Conservation (phyloP, 1,284 basidiomycete genomes). For the Cutaneotrichosporon mucoides region DNA sequence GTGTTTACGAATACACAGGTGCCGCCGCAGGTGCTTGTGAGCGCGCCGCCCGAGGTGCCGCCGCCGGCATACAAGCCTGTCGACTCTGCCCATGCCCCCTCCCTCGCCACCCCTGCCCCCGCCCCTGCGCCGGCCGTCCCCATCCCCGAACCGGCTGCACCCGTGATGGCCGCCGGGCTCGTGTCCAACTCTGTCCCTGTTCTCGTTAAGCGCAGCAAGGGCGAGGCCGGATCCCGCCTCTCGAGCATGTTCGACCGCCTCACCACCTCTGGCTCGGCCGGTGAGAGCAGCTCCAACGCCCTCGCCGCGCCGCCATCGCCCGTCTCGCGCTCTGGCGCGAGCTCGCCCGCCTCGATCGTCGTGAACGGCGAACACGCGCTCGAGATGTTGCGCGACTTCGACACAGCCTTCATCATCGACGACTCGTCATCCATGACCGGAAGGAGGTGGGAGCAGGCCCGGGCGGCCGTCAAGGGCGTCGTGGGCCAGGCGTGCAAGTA, state of each 20-base stretch:
- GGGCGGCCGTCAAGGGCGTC: conserved; percentile 37
- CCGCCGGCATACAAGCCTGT: not conserved
- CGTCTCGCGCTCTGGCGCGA: not conserved
- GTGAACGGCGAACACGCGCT: conserved; percentile 7
- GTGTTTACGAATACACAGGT: not conserved
- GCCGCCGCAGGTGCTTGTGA: too few species aligned
- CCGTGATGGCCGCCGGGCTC: too few species aligned
- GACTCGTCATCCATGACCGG: conserved; percentile 43
- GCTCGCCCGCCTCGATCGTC: not conserved
- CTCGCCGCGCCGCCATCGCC: not conserved
- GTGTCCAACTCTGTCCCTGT: too few species aligned
- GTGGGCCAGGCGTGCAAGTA: conserved; percentile 30
- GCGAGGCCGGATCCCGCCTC: not conserved
- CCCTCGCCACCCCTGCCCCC: not conserved
- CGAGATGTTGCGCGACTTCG: conserved; percentile 41
- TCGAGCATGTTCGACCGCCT: not conserved
- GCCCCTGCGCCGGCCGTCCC: too few species aligned
- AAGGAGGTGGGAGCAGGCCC: conserved; percentile 39
- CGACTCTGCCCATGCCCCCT: not conserved
- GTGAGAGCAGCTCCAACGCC: too few species aligned
- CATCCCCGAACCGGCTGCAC: too few species aligned
- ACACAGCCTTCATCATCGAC: conserved; percentile 47
- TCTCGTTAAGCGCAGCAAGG: too few species aligned
- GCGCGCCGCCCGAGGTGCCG: not conserved
- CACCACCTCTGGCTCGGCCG: not conserved